Conservation (phyloP, 1,139 yeast genomes). For the Taiozyma sp. region DNA sequence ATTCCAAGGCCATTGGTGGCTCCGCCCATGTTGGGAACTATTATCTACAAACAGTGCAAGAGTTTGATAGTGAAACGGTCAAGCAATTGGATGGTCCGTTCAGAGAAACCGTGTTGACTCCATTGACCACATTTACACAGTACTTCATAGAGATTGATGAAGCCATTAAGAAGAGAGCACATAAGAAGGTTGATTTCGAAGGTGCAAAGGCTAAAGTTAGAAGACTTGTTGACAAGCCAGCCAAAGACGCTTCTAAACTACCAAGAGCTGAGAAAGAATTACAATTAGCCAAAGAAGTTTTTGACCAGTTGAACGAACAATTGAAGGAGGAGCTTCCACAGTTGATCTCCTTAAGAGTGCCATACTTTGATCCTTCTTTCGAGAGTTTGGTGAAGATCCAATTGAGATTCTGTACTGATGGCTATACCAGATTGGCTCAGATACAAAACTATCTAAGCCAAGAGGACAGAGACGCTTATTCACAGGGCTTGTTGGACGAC, state of each 20-base stretch:
- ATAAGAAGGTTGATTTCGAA: conserved; percentile 89
- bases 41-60: conserved; percentile 84
- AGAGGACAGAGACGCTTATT: conserved; percentile 86
- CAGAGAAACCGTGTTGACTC: conserved; percentile 92
- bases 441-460: conserved; percentile 93
- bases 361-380: conserved; percentile 93
- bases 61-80: conserved; percentile 90
- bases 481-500: conserved; percentile 85
- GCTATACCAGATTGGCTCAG: conserved; percentile 91
- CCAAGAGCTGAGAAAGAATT: conserved; percentile 90
- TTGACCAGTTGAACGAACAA: conserved; percentile 79
- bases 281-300: conserved; percentile 74
- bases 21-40: conserved; percentile 66
- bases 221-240: conserved; percentile 86
- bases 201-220: conserved; percentile 77
- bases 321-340: conserved; percentile 86
- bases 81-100: conserved; percentile 95
- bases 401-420: conserved; percentile 91
- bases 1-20: conserved; percentile 72
- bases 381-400: conserved; percentile 96
- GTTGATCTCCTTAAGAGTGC: conserved; percentile 84
- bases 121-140: conserved; percentile 76
- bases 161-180: conserved; percentile 90
- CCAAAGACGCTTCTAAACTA: conserved; percentile 86
- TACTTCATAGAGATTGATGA: conserved; percentile 90